Percentiles rank a stretch among this genome's conserved stretches.
These are phyloP conservation scores for Lichtheimia ramosa DNA, from an alignment of 371 early-diverging fungal genomes.

Conservation along the genomic window DNA sequence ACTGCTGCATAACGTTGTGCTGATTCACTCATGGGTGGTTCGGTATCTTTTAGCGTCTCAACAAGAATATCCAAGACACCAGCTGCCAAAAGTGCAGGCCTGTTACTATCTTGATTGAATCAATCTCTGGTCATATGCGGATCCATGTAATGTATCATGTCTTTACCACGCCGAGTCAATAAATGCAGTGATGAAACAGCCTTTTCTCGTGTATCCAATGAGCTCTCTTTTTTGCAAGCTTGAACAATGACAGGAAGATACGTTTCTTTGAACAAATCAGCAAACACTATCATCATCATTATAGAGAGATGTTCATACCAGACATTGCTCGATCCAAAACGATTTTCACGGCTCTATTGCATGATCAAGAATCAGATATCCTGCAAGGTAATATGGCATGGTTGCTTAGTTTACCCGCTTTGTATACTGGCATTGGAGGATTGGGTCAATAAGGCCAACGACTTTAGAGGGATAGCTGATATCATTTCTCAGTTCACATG, in stretches of 20 bases:
- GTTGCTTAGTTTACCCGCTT: slow-evolving; percentile 53
- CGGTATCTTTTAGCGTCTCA: slow-evolving; percentile 52
- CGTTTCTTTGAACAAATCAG: slow-evolving; percentile 23
- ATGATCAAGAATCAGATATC: too few species aligned
- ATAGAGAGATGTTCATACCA: slow-evolving; percentile 23
- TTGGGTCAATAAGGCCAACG: slow-evolving; percentile 62
- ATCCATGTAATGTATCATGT: neutral
- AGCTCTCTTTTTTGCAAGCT: slow-evolving; percentile 41
- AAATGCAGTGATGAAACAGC: slow-evolving; percentile 71
- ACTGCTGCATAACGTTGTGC: slow-evolving; percentile 71
- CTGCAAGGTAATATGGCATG: too few species aligned
- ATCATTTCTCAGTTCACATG: neutral
- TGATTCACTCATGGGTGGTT: slow-evolving; percentile 55
- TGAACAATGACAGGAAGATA: slow-evolving; percentile 53
- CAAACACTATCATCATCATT: neutral
- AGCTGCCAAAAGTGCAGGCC: slow-evolving; percentile 51
- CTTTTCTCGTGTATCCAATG: slow-evolving; percentile 53
- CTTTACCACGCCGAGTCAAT: slow-evolving; percentile 64
- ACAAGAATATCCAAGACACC: slow-evolving; percentile 67
- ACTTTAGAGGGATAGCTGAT: slow-evolving; percentile 52
- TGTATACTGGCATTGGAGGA: slow-evolving; percentile 68
- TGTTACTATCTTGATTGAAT: slow-evolving; percentile 55
- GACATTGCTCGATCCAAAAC: slow-evolving; percentile 71
- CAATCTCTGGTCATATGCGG: neutral
- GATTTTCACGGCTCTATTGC: slow-evolving; percentile 60